A percentile compares a stretch with the other conserved stretches of the same genome.
Evolutionary conservation across 768 basidiomycete genomes (phyloP).

Genomic region (Roridomyces roridus): DNA sequence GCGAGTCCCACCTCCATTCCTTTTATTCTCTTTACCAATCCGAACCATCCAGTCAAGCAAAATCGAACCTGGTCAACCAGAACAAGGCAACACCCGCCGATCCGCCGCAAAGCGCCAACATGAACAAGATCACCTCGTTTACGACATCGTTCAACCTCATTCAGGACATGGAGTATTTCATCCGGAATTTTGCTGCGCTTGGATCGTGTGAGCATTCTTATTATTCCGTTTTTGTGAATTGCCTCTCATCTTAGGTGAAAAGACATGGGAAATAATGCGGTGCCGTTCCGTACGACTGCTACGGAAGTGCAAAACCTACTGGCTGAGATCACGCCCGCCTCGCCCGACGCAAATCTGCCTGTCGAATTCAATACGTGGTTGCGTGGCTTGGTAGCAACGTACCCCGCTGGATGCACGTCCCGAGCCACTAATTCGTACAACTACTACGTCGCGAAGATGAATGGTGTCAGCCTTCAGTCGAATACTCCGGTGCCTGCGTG

Average conservation of each 20-base stretch:
- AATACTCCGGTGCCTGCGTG: neutral
- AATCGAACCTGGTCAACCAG: slow-evolving; percentile 10
- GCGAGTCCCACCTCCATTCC: no score
- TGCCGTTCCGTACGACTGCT: neutral
- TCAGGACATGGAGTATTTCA: slow-evolving; percentile 4
- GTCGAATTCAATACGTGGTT: slow-evolving; percentile 5
- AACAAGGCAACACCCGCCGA: neutral
- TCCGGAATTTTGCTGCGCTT: slow-evolving; percentile 4
- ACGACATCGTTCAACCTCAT: neutral
- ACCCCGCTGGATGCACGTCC: slow-evolving; percentile 12
- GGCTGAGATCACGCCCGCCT: slow-evolving; percentile 1
- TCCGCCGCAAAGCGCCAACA: neutral
- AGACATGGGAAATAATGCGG: neutral
- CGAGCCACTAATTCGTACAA: slow-evolving; percentile 1
- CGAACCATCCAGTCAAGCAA: neutral
- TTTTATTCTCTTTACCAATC: no score
- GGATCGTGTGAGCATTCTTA: neutral
- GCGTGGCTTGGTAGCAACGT: neutral
- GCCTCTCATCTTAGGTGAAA: no score
- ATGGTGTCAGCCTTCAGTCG: neutral
- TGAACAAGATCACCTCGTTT: neutral
- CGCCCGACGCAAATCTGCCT: neutral
- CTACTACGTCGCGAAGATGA: neutral
- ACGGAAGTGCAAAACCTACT: neutral
- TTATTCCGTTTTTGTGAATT: no score